Percentiles rank a stretch among this genome's conserved stretches.
Conservation (phyloP, 2,329 filamentous ascomycete species). For the Trichoderma afroharzianum region DNA sequence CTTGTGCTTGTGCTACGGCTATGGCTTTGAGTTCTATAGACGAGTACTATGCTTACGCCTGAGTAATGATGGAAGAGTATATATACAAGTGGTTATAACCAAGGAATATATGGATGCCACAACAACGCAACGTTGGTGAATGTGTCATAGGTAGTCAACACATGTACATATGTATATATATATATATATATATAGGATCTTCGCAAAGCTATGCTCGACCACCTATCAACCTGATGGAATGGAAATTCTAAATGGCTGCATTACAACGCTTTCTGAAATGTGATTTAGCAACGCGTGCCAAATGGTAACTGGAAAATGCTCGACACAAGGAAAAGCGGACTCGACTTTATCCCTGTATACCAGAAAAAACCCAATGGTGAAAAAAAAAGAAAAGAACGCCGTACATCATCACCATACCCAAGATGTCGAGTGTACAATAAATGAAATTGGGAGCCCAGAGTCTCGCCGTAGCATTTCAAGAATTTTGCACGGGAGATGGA, state of each 20-base stretch:
- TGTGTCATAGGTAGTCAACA: neutral
- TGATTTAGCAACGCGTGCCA: neutral
- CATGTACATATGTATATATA: neutral
- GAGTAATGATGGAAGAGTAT: neutral
- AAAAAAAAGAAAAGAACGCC: slow-evolving; percentile 24
- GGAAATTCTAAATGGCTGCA: neutral
- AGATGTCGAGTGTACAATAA: neutral
- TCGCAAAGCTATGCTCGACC: neutral
- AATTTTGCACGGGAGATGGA: neutral
- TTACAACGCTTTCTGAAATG: neutral
- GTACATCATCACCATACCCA: slow-evolving; percentile 23
- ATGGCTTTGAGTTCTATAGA: neutral
- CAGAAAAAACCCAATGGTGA: neutral
- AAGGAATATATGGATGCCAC: neutral
- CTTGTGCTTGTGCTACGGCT: neutral
- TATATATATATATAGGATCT: neutral
- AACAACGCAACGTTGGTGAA: neutral
- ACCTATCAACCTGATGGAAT: neutral
- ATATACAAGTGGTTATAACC: neutral
- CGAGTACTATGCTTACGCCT: neutral
- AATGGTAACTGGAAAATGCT: neutral
- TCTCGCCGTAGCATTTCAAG: neutral
- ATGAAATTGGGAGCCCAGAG: neutral
- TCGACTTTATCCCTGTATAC: neutral
- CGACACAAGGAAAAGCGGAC: neutral